phyloP scores from a whole-genome alignment of 2,329 filamentous ascomycete species.

The Leptographium wingfieldii region DNA sequence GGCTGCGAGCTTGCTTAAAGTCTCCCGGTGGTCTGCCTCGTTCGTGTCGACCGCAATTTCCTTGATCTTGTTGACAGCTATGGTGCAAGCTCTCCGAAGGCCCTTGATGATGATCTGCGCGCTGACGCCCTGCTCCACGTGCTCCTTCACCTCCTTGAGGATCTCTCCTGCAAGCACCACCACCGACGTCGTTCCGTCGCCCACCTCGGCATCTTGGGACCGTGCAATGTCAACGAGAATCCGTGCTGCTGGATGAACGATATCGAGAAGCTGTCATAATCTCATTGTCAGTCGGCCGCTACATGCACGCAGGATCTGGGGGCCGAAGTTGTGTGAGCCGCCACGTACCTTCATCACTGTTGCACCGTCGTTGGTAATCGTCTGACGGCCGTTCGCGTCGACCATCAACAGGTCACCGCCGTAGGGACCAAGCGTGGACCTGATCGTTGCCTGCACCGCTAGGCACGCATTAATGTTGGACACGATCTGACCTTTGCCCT shows the following conservation, averaged over 20 bases:
- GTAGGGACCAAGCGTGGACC: conserved; percentile 90
- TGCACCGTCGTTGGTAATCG: conserved; percentile 97
- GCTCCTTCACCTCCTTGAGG: conserved; percentile 89
- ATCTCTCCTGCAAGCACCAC: conserved; percentile 97
- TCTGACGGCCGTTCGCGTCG: conserved; percentile 88
- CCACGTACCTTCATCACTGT: conserved; percentile 87
- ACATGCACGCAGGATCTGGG: too few species aligned
- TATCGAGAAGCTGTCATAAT: conserved; percentile 68
- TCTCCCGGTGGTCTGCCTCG: conserved; percentile 76
- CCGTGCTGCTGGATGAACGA: conserved; percentile 91
- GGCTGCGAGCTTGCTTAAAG: conserved; percentile 74
- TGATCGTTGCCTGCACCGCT: conserved; percentile 90
- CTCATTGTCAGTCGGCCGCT: not conserved
- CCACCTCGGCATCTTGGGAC: conserved; percentile 98
- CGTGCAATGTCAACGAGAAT: conserved; percentile 97
- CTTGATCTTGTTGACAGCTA: conserved; percentile 98
- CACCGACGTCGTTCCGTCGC: conserved; percentile 94
- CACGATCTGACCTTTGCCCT: conserved; percentile 91
- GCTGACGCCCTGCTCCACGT: conserved; percentile 93
- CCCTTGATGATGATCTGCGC: conserved; percentile 97
- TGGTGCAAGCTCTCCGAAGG: conserved; percentile 68
- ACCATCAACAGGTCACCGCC: conserved; percentile 94
- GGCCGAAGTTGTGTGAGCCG: not conserved
- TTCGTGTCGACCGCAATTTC: conserved; percentile 84
- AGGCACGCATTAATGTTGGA: conserved; percentile 98